Conservation (phyloP, 768 basidiomycete species). For the Candolleomyces efflorescens region DNA sequence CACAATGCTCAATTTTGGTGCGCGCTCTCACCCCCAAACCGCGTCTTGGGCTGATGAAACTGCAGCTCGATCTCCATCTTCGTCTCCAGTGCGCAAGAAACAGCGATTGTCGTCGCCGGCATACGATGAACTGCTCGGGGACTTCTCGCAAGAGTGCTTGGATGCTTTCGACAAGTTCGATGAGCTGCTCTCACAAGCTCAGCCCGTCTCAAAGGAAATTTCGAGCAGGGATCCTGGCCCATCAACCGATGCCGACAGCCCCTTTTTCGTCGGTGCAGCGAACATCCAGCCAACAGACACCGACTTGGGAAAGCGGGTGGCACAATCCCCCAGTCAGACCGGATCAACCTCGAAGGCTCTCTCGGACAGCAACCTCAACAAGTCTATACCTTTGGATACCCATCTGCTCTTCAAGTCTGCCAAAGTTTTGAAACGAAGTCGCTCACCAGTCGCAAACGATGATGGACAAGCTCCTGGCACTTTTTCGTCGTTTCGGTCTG, state of each 20-base stretch:
- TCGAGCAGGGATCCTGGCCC: conserved; percentile 4
- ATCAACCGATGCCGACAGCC: conserved; percentile 35
- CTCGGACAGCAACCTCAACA: neutral
- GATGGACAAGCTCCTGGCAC: neutral
- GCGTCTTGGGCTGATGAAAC: neutral
- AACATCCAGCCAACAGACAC: neutral
- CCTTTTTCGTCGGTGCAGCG: conserved; percentile 24
- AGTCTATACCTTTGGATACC: neutral
- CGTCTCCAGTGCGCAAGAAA: conserved; percentile 51
- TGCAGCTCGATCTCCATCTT: conserved; percentile 25
- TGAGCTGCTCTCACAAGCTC: conserved; percentile 23
- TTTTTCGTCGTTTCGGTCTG: neutral
- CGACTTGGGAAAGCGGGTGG: neutral
- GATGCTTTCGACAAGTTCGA: conserved; percentile 52
- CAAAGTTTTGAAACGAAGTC: neutral
- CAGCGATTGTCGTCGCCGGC: conserved; percentile 64
- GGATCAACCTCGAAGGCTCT: conserved; percentile 12
- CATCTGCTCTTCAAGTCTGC: neutral
- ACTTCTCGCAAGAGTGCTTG: conserved; percentile 53
- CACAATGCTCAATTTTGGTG: conserved; percentile 4
- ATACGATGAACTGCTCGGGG: conserved; percentile 49
- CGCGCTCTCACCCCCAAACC: neutral
- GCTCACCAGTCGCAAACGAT: too few relatives aligned
- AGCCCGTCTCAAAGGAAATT: conserved; percentile 3
- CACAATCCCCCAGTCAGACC: neutral